These are phyloP conservation scores for Dionaea muscipula DNA, from an alignment of 179 eudicot species.

Conservation along the genomic window DNA sequence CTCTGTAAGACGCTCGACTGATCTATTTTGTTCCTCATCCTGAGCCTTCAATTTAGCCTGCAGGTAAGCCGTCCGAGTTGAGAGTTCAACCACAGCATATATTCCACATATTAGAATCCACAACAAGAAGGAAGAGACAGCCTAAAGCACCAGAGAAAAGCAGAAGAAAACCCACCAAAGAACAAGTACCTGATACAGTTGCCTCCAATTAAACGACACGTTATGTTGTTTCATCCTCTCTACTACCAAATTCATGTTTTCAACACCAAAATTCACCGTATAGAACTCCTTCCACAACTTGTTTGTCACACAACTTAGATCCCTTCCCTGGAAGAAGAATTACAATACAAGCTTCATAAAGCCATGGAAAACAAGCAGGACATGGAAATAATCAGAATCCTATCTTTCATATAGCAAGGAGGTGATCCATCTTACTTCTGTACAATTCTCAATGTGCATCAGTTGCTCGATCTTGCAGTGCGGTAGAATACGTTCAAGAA, in stretches of 20 bases:
- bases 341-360: not conserved
- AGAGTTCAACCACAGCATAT: not conserved
- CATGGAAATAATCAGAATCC: not conserved
- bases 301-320: conserved; percentile 69
- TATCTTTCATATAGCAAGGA: not conserved
- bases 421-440: conserved; percentile 37
- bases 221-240: conserved; percentile 35
- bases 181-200: conserved; percentile 53
- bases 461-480: conserved; percentile 75
- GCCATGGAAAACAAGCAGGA: not conserved
- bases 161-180: not conserved
- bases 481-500: conserved; percentile 67
- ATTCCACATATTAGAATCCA: not conserved
- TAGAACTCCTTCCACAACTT: conserved; percentile 68
- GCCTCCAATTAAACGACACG: conserved; percentile 45
- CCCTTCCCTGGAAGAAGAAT: conserved; percentile 53
- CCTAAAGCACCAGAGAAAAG: not conserved
- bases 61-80: conserved; percentile 9
- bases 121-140: not conserved
- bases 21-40: conserved; percentile 39
- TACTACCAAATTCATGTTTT: conserved; percentile 27
- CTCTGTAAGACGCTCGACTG: conserved; percentile 47
- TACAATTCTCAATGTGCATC: conserved; percentile 59
- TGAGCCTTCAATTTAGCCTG: conserved; percentile 52
- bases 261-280: conserved; percentile 37